phyloP scores from a whole-genome alignment of 495 filamentous ascomycete species.

The Daldinia vernicosa region DNA sequence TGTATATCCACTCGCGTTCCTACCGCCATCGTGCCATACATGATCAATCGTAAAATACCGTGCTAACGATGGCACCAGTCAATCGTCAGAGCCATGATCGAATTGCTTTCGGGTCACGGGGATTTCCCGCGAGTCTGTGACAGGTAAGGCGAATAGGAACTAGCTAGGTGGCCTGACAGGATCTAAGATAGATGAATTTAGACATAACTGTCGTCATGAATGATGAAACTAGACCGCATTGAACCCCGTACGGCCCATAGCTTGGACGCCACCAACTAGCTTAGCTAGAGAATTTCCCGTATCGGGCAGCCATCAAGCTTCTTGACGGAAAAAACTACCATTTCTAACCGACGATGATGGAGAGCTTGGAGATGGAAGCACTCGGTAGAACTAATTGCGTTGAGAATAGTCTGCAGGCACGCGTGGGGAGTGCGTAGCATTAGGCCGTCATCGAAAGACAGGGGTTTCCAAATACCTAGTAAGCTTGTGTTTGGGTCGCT shows the following conservation, averaged over 20 bases:
- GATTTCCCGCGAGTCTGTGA: constrained; percentile 19
- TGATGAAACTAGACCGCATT: constrained; percentile 34
- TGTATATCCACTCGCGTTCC: constrained; percentile 27
- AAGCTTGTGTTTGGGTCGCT: constrained; percentile 30
- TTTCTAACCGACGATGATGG: constrained; percentile 32
- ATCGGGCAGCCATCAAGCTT: constrained; percentile 24
- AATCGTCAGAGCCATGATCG: constrained; percentile 26
- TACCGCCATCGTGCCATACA: constrained; percentile 28
- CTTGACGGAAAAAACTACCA: constrained; percentile 29
- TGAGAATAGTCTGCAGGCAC: constrained; percentile 23
- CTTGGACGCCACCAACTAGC: constrained; percentile 23
- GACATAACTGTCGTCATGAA: constrained; percentile 36
- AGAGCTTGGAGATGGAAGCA: constrained; percentile 21
- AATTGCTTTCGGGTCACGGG: constrained; percentile 20
- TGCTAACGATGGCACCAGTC: constrained; percentile 27
- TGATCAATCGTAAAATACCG: constrained; percentile 34
- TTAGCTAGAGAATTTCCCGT: constrained; percentile 20
- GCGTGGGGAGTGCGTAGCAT: constrained; percentile 41
- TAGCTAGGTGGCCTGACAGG: constrained; percentile 12
- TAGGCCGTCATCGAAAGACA: constrained; percentile 34
- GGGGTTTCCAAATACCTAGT: constrained; percentile 31
- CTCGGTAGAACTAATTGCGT: constrained; percentile 36
- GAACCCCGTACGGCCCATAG: constrained; percentile 18
- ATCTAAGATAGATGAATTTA: constrained; percentile 28
- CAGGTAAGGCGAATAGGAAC: constrained; percentile 22